phyloP scores from a whole-genome alignment of 1,284 basidiomycete genomes.

The Cutaneotrichosporon sp. region DNA sequence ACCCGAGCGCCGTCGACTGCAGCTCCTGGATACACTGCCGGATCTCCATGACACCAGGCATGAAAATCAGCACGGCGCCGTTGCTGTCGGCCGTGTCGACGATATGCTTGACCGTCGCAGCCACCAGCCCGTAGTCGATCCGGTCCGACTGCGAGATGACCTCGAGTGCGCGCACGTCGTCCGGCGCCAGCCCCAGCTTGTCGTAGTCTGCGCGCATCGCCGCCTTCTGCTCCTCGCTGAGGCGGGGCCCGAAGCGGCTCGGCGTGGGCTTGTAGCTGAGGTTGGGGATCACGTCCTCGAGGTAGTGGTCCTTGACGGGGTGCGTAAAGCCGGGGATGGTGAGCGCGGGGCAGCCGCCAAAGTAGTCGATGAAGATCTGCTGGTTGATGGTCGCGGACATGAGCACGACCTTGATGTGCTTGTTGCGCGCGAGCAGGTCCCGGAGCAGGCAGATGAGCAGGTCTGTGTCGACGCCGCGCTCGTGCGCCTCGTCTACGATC shows the following conservation, averaged over 20 bases:
- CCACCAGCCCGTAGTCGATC: conserved; percentile 78
- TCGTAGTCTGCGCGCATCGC: conserved; percentile 60
- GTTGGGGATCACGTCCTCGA: conserved; percentile 72
- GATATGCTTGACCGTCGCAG: conserved; percentile 67
- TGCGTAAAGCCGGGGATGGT: conserved; percentile 81
- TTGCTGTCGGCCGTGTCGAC: conserved; percentile 57
- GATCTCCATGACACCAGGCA: conserved; percentile 86
- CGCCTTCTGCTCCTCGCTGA: conserved; percentile 59
- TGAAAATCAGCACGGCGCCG: conserved; percentile 80
- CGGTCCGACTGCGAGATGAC: conserved; percentile 64
- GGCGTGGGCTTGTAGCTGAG: conserved; percentile 57
- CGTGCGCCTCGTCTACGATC: conserved; percentile 91
- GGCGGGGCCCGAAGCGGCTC: conserved; percentile 53
- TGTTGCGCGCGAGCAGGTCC: conserved; percentile 71
- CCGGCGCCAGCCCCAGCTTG: conserved; percentile 61
- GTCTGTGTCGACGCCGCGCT: conserved; percentile 87
- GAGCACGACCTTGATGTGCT: conserved; percentile 63
- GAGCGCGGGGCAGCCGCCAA: conserved; percentile 74
- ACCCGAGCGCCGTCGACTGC: conserved; percentile 53
- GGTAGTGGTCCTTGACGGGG: conserved; percentile 75
- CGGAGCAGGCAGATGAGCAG: conserved; percentile 82
- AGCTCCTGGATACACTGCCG: conserved; percentile 75
- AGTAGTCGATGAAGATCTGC: conserved; percentile 74
- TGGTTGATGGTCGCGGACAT: conserved; percentile 79
- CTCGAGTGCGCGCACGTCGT: conserved; percentile 62